Evolutionary conservation across 768 basidiomycete genomes (phyloP).

Genomic region (Mycena epipterygia): DNA sequence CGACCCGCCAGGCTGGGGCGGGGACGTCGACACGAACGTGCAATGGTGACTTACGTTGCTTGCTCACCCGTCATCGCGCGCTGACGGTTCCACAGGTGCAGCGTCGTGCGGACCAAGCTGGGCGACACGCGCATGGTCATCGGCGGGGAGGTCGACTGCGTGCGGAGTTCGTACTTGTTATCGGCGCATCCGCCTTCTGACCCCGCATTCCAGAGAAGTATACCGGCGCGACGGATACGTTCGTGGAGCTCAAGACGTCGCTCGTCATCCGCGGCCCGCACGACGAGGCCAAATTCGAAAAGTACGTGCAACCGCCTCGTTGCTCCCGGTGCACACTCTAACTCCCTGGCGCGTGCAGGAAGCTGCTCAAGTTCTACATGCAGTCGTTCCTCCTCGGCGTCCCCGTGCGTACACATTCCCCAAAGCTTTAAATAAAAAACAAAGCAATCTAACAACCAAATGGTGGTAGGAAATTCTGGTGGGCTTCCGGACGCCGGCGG

Average conservation of each 20-base stretch:
- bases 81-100: constrained; percentile 56
- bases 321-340: background rate
- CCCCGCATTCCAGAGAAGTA: constrained; percentile 62
- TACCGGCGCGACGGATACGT: constrained; percentile 71
- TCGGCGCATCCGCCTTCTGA: background rate
- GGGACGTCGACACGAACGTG: constrained; percentile 88
- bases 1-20: constrained; percentile 74
- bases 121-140: constrained; percentile 79
- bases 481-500: constrained; percentile 88
- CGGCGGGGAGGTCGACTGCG: constrained; percentile 94
- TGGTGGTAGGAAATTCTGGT: constrained; percentile 89
- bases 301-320: constrained; percentile 59
- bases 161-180: constrained; percentile 68
- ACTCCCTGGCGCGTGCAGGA: constrained; percentile 58
- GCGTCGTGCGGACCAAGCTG: constrained; percentile 88
- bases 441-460: background rate
- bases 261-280: constrained; percentile 71
- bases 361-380: constrained; percentile 93
- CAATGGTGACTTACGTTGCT: constrained; percentile 70
- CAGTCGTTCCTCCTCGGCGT: constrained; percentile 94
- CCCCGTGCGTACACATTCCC: constrained; percentile 65
- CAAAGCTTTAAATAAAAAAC: background rate
- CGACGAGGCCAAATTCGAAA: constrained; percentile 85
- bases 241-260: constrained; percentile 93
- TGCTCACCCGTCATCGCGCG: background rate